Evolutionary conservation across 2,329 filamentous ascomycete genomes (phyloP).

Genomic region (Claviceps sp.): DNA sequence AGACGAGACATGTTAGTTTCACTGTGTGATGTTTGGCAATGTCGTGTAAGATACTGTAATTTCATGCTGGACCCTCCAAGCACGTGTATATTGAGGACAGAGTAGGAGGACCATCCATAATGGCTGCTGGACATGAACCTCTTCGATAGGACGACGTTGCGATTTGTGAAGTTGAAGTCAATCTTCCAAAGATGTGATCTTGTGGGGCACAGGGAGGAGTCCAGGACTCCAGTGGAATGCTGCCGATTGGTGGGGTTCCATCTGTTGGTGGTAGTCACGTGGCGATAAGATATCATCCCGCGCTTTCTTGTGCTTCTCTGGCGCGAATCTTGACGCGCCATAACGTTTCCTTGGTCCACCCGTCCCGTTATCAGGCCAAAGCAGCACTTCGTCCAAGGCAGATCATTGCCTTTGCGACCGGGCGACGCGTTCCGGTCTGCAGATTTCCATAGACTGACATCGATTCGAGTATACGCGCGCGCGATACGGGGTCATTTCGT

Average conservation of each 20-base stretch:
- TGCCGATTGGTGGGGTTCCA: slow-evolving; percentile 13
- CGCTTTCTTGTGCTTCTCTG: not conserved
- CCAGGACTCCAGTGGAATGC: slow-evolving; percentile 6
- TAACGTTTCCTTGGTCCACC: not conserved
- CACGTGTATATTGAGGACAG: no score
- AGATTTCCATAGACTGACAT: not conserved
- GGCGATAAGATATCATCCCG: not conserved
- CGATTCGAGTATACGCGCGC: not conserved
- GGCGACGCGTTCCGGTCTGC: slow-evolving; percentile 6
- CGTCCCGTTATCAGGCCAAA: not conserved
- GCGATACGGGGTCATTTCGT: not conserved
- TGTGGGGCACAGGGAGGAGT: not conserved
- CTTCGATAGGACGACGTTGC: no score
- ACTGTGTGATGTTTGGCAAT: no score
- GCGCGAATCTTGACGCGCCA: slow-evolving; percentile 2
- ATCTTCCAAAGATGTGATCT: not conserved
- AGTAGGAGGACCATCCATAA: no score
- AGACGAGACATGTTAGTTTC: slow-evolving; percentile 1
- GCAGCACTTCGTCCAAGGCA: slow-evolving; percentile 4
- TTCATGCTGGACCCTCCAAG: not conserved
- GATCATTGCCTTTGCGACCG: slow-evolving; percentile 11
- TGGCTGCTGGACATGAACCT: no score
- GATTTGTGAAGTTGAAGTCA: not conserved
- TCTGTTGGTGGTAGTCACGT: not conserved
- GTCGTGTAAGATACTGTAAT: not conserved